Evolutionary conservation across 305 asterid species (phyloP), one percentile per base, ranked within the genome.

Genomic region (Stenogyne calaminthoides): DNA sequence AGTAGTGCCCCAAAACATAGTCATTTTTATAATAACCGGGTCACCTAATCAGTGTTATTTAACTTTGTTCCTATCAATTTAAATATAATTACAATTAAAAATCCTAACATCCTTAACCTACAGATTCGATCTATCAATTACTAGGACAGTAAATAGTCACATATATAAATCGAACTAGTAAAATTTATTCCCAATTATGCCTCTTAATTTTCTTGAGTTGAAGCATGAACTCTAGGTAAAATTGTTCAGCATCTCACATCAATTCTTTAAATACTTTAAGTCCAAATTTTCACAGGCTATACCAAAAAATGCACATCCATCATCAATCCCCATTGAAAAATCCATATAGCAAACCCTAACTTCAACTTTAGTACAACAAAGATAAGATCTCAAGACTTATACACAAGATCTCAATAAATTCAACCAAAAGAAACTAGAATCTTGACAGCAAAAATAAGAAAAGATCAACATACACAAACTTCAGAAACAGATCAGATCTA

Each of bases 401-500:
- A 67, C 20, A 32, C 62, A 52, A 15, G 27, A 78, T 76, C 74
- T 68, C 14, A 34, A 64, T 12, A 66, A 59, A 73, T 22, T 9
- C 79, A 58, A 65, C 60, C 64, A 72, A 72, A 42, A 4, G 5
- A 51, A n/a, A n/a, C n/a, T n/a, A 42, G 20, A 39, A n/a, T 25
- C 22, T 1, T 10, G 3, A 32, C 14, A 32, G 46, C 37, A 52
- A 25, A 42, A 64, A 56, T 12, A 39, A 16, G 19, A 14, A 20
- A 18, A 2, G 0, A n/a, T 5, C 25, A 39, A 16, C 64, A 67
- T 3, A 59, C 16, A 66, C 0, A 47, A 9, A 19, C 32, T 36
- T 18, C 14, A n/a, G n/a, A 10, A 66, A 39, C 7, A 54, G 70
- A 82, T 77, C 84, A 74, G 80, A 82, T 74, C 78, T 58, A 74